phyloP scores from a whole-genome alignment of 306 rosid genomes.

The Argentina anserina region DNA sequence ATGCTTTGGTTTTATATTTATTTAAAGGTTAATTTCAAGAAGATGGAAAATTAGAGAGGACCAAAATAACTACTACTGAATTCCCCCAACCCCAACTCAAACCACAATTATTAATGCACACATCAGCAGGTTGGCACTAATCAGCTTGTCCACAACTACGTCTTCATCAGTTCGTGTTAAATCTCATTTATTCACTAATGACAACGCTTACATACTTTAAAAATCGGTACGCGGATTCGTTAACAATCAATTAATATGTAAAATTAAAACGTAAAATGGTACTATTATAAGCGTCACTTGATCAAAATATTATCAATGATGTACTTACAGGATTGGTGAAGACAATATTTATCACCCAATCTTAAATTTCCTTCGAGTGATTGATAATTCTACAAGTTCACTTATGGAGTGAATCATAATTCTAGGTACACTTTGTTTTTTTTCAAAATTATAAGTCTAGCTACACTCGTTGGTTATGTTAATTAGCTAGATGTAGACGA shows the following conservation, averaged over 20 bases:
- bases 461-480: no score
- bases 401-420: no score
- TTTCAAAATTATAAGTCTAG: no score
- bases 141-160: constrained; percentile 25
- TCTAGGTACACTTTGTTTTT: no score
- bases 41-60: constrained; percentile 14
- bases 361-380: no score
- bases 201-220: no score
- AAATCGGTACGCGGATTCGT: no score
- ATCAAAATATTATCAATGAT: no score
- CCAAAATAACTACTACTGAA: background rate
- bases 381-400: no score
- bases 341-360: background rate
- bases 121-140: constrained; percentile 37
- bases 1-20: background rate
- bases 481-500: no score
- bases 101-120: constrained; percentile 15
- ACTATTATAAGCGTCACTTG: background rate
- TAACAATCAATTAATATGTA: background rate
- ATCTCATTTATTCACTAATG: background rate
- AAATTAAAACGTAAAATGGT: background rate
- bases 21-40: constrained; percentile 6
- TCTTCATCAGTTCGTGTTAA: background rate
- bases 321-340: no score
- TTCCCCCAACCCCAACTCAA: constrained; percentile 11